These are phyloP conservation scores for Dipodascus geniculatus DNA, from an alignment of 805 yeast species.

Conservation along the genomic window DNA sequence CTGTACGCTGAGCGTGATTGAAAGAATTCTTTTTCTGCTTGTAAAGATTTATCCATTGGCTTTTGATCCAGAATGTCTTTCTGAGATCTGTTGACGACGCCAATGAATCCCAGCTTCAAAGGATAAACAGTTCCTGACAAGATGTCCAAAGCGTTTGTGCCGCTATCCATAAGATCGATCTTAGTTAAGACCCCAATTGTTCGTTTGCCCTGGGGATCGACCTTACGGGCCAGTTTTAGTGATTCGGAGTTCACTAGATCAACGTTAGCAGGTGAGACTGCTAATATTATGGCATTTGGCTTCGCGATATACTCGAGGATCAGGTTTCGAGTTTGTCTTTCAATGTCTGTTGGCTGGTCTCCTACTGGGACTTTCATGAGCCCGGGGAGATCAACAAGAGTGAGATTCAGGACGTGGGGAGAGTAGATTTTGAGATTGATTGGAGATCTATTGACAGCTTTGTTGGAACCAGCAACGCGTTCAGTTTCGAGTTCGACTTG, in stretches of 20 bases:
- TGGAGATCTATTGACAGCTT: slow-evolving; percentile 86
- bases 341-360: slow-evolving; percentile 96
- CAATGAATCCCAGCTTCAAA: slow-evolving; percentile 86
- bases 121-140: slow-evolving; percentile 93
- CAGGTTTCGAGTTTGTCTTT: slow-evolving; percentile 80
- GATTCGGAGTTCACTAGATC: slow-evolving; percentile 95
- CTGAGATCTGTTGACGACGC: slow-evolving; percentile 93
- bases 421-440: slow-evolving; percentile 87
- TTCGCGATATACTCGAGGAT: slow-evolving; percentile 83
- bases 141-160: slow-evolving; percentile 92
- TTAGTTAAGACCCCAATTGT: slow-evolving; percentile 93
- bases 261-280: slow-evolving; percentile 95
- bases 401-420: slow-evolving; percentile 81
- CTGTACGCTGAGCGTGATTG: slow-evolving; percentile 77
- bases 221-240: slow-evolving; percentile 88
- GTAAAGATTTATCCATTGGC: slow-evolving; percentile 67
- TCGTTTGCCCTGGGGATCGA: slow-evolving; percentile 93
- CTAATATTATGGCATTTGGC: slow-evolving; percentile 89
- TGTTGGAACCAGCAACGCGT: slow-evolving; percentile 85
- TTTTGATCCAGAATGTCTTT: slow-evolving; percentile 80
- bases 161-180: slow-evolving; percentile 94
- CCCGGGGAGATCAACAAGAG: slow-evolving; percentile 94
- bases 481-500: slow-evolving; percentile 90
- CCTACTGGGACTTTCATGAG: slow-evolving; percentile 97
- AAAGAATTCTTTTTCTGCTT: slow-evolving; percentile 78